Evolutionary conservation across 2,329 filamentous ascomycete species (phyloP), one percentile per base, ranked within the genome.

Genomic region (Aspergillus terreus): DNA sequence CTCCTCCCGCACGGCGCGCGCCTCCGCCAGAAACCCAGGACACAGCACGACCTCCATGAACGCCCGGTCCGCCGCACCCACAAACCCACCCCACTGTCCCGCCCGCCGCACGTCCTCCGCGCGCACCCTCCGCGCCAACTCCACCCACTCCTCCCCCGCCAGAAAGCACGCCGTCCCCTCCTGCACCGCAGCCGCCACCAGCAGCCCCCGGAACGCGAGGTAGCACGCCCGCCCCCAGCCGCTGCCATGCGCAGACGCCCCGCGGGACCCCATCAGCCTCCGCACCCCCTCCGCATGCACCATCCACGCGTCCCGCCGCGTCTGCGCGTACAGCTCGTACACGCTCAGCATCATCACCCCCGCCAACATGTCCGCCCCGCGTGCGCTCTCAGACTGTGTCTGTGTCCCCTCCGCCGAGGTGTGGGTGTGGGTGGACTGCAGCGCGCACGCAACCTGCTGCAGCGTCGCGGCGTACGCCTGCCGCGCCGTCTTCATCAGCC

Each of bases 281-380:
- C 61, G 64, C 2, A 67, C 68, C 1, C 68, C 71, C 3, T 70
- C 67, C 0, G 68, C 67, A 49, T 73, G 71, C 12, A 64, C 59
- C 4, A 69, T 62, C 67, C 70, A 74, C 2, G 68, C 65, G 4
- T 64, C 58, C n/a, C 62, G 64, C 9, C 60, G 63, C 4, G 71
- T 71, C 32, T 64, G 66, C 11, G 69, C 65, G 47, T 70, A 70
- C 66, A 72, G 70, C 45, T 74, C 71, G 47, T 70, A 74, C 10
- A 72, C 66, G 10, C 64, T 70, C 7, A 73, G 62, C 42, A 73
- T 61, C 53, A 72, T 68, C 7, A 65, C 62, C 2, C 76, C 56
- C 56, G 67, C 56, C 21, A 71, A 30, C 67, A 63, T 59, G 54
- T 69, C 59, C 23, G 23, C 23, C 23, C 23, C 23, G 23, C 23